Evolutionary conservation across 345 rosid genomes (phyloP).

Genomic region (Arabidopsis arenosa): DNA sequence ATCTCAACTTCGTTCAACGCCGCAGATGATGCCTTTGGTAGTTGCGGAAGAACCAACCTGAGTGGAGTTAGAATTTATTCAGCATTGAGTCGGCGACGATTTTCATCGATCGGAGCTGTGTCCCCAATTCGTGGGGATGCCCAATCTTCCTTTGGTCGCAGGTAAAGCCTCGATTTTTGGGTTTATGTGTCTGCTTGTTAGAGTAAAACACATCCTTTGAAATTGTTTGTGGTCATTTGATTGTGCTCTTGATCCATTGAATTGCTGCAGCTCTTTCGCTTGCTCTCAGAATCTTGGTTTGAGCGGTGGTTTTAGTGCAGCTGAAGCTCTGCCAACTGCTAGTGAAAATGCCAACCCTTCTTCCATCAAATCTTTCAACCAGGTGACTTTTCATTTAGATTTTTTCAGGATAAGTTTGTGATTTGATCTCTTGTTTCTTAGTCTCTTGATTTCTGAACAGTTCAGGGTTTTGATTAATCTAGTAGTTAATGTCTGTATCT

Average conservation of each 20-base stretch:
- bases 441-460: neutral
- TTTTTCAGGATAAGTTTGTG: neutral
- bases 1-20: conserved; percentile 31
- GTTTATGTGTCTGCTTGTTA: neutral
- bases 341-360: conserved; percentile 43
- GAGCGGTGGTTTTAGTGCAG: conserved; percentile 9
- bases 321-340: conserved; percentile 45
- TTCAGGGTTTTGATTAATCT: neutral
- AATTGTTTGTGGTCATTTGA: neutral
- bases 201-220: conserved; percentile 10
- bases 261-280: conserved; percentile 36
- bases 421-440: neutral
- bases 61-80: neutral
- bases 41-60: conserved; percentile 25
- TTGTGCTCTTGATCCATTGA: neutral
- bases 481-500: neutral
- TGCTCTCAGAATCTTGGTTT: conserved; percentile 13
- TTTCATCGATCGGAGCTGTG: conserved; percentile 19
- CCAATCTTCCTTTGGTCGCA: conserved; percentile 16
- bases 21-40: neutral
- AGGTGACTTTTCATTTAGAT: conserved; percentile 45
- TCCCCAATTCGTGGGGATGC: conserved; percentile 12
- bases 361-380: conserved; percentile 50
- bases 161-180: conserved; percentile 24
- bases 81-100: conserved; percentile 28